Percentiles rank a stretch among this genome's conserved stretches.
Conservation (phyloP, 306 rosid species). For the Macrotyloma uniflorum region DNA sequence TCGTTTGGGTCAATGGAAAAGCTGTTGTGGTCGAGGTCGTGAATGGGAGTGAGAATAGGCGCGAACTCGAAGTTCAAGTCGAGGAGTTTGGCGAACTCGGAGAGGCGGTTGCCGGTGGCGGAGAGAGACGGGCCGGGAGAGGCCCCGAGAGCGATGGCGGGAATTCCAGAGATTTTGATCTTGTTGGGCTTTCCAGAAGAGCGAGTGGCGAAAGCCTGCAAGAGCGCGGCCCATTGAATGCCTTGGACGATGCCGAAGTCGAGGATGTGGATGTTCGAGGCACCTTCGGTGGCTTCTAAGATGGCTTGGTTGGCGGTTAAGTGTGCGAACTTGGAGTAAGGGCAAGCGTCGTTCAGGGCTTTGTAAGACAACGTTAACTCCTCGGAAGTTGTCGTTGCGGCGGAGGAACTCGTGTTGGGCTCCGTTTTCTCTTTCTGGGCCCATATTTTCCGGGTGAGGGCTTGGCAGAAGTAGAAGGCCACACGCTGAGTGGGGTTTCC, state of each 20-base stretch:
- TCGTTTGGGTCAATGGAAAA: constrained; percentile 64
- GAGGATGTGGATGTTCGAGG: constrained; percentile 73
- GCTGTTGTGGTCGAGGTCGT: constrained; percentile 58
- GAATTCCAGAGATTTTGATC: constrained; percentile 85
- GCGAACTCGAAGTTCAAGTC: constrained; percentile 73
- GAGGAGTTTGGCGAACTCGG: constrained; percentile 77
- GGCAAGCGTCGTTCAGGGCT: constrained; percentile 90
- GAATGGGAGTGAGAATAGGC: constrained; percentile 73
- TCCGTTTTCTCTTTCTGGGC: constrained; percentile 33
- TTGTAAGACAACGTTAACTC: constrained; percentile 80
- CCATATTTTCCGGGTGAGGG: constrained; percentile 52
- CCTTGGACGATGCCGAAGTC: constrained; percentile 97
- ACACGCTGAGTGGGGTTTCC: constrained; percentile 87
- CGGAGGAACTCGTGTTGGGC: constrained; percentile 24
- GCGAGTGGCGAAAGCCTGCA: constrained; percentile 91
- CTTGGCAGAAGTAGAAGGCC: constrained; percentile 68
- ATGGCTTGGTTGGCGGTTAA: constrained; percentile 95
- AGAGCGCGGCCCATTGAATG: constrained; percentile 90
- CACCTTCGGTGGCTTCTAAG: constrained; percentile 75
- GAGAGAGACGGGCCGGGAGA: constrained; percentile 59
- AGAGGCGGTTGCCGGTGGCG: constrained; percentile 81
- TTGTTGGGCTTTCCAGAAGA: constrained; percentile 73
- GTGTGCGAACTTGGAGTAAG: constrained; percentile 91
- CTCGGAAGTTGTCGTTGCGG: constrained; percentile 36
- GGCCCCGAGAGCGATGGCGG: constrained; percentile 71